Conservation (phyloP, 2,329 filamentous ascomycete genomes). For the Sporothrix protearum region DNA sequence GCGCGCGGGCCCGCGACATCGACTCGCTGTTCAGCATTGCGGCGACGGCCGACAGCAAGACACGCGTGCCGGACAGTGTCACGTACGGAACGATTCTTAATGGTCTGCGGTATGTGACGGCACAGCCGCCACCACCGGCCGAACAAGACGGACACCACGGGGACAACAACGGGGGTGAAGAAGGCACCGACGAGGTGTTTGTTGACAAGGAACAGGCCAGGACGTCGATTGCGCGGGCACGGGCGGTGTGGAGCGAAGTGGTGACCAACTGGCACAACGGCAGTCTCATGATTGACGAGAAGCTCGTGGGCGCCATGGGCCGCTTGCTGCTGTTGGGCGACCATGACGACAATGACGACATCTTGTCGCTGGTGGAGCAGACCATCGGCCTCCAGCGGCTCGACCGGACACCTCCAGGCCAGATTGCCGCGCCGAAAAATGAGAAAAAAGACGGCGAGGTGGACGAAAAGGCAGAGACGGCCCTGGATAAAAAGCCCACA, state of each 20-base stretch:
- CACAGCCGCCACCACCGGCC: constrained; percentile 33
- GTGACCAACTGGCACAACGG: constrained; percentile 71
- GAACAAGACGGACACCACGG: constrained; percentile 30
- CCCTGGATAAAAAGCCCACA: neutral
- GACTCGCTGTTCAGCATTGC: constrained; percentile 77
- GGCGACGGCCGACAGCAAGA: constrained; percentile 63
- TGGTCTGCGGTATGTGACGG: constrained; percentile 57
- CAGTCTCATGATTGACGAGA: constrained; percentile 69
- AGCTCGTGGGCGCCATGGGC: constrained; percentile 77
- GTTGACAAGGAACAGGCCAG: constrained; percentile 34
- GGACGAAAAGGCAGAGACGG: neutral
- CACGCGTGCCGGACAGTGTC: constrained; percentile 60
- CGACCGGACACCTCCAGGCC: constrained; percentile 29
- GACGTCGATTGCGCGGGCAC: constrained; percentile 60
- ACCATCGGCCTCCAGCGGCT: constrained; percentile 70
- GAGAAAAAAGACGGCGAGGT: neutral
- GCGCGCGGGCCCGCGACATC: constrained; percentile 68
- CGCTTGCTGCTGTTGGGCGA: constrained; percentile 66
- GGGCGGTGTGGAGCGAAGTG: constrained; percentile 77
- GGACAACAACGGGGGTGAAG: constrained; percentile 16
- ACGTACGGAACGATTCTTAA: constrained; percentile 85
- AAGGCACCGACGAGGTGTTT: constrained; percentile 4
- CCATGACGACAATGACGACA: constrained; percentile 62
- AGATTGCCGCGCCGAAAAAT: neutral
- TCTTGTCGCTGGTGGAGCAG: constrained; percentile 74